Evolutionary conservation across 169 alveolate species (phyloP).

Genomic region (Cryptosporidium ryanae): DNA sequence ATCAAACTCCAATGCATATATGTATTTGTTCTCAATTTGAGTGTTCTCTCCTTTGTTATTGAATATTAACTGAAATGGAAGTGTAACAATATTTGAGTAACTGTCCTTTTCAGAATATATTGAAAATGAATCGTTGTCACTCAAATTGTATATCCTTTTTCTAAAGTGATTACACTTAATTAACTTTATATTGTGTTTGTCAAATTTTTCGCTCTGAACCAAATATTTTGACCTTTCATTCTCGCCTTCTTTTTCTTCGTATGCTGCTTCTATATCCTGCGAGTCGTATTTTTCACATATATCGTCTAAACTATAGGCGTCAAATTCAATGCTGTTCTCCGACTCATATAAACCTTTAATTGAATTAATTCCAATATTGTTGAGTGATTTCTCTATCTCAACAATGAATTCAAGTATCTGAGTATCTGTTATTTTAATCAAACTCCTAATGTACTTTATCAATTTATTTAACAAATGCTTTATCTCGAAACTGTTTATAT

Average conservation of each 20-base stretch:
- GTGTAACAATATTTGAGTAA: neutral
- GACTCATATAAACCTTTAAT: slow-evolving; percentile 7
- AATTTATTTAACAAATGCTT: slow-evolving; percentile 19
- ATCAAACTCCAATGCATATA: slow-evolving; percentile 38
- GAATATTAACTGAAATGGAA: slow-evolving; percentile 51
- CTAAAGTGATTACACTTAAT: slow-evolving; percentile 14
- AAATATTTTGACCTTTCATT: too few relatives aligned
- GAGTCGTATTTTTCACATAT: too few relatives aligned
- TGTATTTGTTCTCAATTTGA: neutral
- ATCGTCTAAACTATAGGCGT: too few relatives aligned
- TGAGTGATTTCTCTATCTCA: slow-evolving; percentile 38
- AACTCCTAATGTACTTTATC: slow-evolving; percentile 11
- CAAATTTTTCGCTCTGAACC: too few relatives aligned
- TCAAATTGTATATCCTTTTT: slow-evolving; percentile 14
- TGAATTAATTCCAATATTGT: slow-evolving; percentile 3
- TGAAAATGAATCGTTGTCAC: slow-evolving; percentile 29
- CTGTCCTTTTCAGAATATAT: neutral
- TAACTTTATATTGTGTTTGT: neutral
- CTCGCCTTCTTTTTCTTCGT: neutral
- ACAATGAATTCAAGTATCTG: slow-evolving; percentile 22
- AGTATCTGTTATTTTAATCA: slow-evolving; percentile 16
- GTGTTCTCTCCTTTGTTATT: neutral
- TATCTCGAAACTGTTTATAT: slow-evolving; percentile 3
- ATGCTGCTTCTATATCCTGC: neutral
- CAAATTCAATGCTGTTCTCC: neutral